phyloP scores from a whole-genome alignment of 106 monocot species.

The Iris macrosiphon region DNA sequence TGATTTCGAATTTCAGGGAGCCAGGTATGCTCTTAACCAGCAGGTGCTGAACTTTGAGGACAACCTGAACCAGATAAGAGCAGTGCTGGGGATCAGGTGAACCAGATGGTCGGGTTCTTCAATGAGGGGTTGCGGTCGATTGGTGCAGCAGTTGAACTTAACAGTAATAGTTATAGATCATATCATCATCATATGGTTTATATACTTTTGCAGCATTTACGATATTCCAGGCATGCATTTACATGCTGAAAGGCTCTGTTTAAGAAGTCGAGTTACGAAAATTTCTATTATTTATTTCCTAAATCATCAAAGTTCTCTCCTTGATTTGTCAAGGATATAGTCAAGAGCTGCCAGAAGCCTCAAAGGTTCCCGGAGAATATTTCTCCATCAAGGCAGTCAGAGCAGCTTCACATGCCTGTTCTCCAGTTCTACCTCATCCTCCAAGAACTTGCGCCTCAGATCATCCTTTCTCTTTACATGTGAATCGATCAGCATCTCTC shows the following conservation, averaged over 20 bases:
- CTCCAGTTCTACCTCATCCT: slow-evolving; percentile 66
- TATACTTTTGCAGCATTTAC: too few species aligned
- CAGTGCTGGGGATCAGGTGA: slow-evolving; percentile 30
- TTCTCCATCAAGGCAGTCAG: slow-evolving; percentile 71
- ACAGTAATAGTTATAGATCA: too few species aligned
- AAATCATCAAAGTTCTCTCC: background rate
- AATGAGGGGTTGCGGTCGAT: slow-evolving; percentile 44
- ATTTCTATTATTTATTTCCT: too few species aligned
- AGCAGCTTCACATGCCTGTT: slow-evolving; percentile 44
- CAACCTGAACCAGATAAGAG: slow-evolving; percentile 50
- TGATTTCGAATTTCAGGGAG: slow-evolving; percentile 57
- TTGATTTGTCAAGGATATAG: background rate
- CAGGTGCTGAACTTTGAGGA: slow-evolving; percentile 75
- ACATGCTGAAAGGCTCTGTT: too few species aligned
- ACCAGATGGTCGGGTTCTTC: slow-evolving; percentile 58
- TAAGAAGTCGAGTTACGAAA: too few species aligned
- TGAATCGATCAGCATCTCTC: slow-evolving; percentile 44
- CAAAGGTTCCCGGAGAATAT: slow-evolving; percentile 31
- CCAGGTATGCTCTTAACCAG: slow-evolving; percentile 50
- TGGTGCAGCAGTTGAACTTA: slow-evolving; percentile 48
- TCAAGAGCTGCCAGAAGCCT: slow-evolving; percentile 18
- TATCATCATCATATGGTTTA: too few species aligned
- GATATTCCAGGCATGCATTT: too few species aligned
- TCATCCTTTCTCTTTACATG: slow-evolving; percentile 55
- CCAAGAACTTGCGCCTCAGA: slow-evolving; percentile 44